These are phyloP conservation scores for Neurospora discreta DNA, from an alignment of 495 filamentous ascomycete genomes.

Conservation along the genomic window DNA sequence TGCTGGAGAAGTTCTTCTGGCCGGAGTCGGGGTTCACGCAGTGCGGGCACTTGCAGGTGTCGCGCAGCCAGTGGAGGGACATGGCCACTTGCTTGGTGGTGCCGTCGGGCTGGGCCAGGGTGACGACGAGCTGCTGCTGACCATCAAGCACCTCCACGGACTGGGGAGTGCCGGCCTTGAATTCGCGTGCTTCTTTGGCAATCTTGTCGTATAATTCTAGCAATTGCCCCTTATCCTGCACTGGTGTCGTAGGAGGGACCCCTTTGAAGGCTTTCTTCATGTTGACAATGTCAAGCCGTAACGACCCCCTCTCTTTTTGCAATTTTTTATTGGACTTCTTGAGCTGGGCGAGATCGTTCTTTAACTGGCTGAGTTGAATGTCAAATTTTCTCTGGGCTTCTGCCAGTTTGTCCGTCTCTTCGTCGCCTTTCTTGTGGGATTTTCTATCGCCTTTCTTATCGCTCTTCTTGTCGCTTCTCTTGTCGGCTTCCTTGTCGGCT, in stretches of 20 bases:
- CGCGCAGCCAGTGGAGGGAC: constrained; percentile 51
- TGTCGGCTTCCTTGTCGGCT: neutral
- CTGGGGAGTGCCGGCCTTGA: neutral
- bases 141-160: neutral
- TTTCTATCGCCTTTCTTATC: too few species aligned
- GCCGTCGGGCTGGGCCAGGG: neutral
- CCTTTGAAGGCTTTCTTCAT: neutral
- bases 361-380: neutral
- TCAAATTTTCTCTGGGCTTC: neutral
- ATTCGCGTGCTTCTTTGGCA: neutral
- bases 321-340: neutral
- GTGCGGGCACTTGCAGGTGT: constrained; percentile 56
- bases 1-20: constrained; percentile 70
- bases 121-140: neutral
- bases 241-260: neutral
- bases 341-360: neutral
- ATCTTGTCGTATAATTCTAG: neutral
- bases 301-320: neutral
- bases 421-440: too few species aligned
- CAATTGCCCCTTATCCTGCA: neutral
- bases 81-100: neutral
- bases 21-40: constrained; percentile 72
- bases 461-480: too few species aligned
- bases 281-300: neutral
- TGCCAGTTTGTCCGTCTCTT: neutral